Base-by-base conservation (phyloP, 2,329 filamentous ascomycete species). In the Myotisia sp. region DNA sequence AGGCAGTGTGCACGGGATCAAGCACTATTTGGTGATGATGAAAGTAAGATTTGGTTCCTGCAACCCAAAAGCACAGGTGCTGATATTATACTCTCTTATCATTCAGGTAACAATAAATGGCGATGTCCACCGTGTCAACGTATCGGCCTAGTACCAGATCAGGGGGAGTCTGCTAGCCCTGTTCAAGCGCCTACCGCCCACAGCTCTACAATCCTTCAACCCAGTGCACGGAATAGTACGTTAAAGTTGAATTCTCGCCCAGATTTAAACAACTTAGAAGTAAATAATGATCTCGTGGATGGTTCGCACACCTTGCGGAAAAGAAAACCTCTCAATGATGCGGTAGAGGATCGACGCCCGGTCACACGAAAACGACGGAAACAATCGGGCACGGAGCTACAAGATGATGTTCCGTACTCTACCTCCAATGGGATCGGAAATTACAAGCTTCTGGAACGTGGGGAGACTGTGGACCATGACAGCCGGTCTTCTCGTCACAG, bases 1-100 rank as follows among this genome's bases (percentile, higher is more conserved):
- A 76, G 79, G 55, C 79, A 90, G 69, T 94, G 87, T 60, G 86
- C 84, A 38, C 75, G 79, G 51, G 72, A 79, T 53, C 71, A 74
- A 53, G 71, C 71, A 39, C 72, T 72, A 43, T 60, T 81, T 47
- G 63, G 62, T 46, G 59, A 67, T 43, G 69, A 73, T 41, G 69
- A 76, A 55, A 71, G 81, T 85, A 68, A 56, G 68, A 52, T 36
- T 37, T 33, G n/a, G 24, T 26, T n/a, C 13, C 33, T 29, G 9
- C 14, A 29, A 19, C 22, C 28, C 22, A 6, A 13, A 8, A 24
- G 17, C 8, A 34, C 13, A 24, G 17, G 22, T 28, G 13, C 20
- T 27, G 31, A 18, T 19, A 13, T 6, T 16, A 2, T 30, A 70
- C 13, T 26, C 9, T 31, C 21, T 6, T 19, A 18, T 33, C 30